Conservation (phyloP, 2,329 filamentous ascomycete species). For the Alternaria tenuissima region DNA sequence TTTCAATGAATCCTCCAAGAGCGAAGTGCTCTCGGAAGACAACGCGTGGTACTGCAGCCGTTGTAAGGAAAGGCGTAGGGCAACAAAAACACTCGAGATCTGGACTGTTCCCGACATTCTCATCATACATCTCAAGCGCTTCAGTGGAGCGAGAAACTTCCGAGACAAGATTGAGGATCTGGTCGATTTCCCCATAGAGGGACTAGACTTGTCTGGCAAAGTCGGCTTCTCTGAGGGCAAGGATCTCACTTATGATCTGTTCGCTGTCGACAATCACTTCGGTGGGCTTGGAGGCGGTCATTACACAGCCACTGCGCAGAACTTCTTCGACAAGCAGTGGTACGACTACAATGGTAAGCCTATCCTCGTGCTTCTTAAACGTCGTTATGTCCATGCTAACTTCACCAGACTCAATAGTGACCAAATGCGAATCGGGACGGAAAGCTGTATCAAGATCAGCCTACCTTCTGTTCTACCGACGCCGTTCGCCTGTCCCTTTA, state of each 20-base stretch:
- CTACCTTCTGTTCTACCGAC: conserved; percentile 95
- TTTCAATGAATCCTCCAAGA: conserved; percentile 91
- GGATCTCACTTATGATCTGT: conserved; percentile 86
- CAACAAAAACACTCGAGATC: conserved; percentile 94
- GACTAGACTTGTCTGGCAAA: conserved; percentile 80
- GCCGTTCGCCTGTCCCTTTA: conserved; percentile 77
- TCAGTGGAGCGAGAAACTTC: conserved; percentile 82
- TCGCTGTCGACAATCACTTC: conserved; percentile 95
- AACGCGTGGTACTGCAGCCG: conserved; percentile 98
- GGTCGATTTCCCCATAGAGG: conserved; percentile 90
- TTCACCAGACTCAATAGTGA: conserved; percentile 75
- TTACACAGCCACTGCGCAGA: conserved; percentile 94
- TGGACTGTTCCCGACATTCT: conserved; percentile 97
- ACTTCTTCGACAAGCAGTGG: conserved; percentile 88
- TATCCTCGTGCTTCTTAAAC: not conserved
- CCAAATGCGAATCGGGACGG: conserved; percentile 65
- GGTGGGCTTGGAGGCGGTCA: conserved; percentile 93
- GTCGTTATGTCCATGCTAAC: not conserved
- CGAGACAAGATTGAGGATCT: conserved; percentile 90
- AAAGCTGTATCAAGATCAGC: conserved; percentile 77
- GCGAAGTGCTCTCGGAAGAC: conserved; percentile 91
- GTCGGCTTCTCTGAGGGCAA: conserved; percentile 85
- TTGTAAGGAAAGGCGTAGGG: conserved; percentile 91
- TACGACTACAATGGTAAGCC: conserved; percentile 90
- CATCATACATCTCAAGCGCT: conserved; percentile 93